Percentiles rank a stretch among this genome's conserved stretches.
Conservation (phyloP, 371 early-diverging fungal genomes). For the Haplosporangium sp. region DNA sequence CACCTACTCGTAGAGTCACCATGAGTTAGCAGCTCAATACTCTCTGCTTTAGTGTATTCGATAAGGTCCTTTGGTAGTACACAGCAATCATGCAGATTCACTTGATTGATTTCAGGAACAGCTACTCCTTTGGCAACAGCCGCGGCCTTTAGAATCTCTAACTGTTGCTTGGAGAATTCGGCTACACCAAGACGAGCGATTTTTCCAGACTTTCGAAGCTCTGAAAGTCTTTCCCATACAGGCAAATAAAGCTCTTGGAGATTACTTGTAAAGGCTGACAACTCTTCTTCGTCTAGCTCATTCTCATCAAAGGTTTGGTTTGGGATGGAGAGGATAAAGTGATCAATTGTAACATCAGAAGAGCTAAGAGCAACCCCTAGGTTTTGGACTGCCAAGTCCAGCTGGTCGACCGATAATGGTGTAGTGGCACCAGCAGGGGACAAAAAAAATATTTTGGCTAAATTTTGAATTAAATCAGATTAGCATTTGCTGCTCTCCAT, state of each 20-base stretch:
- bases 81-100: slow-evolving; percentile 63
- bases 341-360: slow-evolving; percentile 56
- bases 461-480: neutral
- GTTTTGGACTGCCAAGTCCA: slow-evolving; percentile 57
- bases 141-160: slow-evolving; percentile 31
- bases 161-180: slow-evolving; percentile 47
- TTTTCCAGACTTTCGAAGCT: slow-evolving; percentile 30
- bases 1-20: slow-evolving; percentile 62
- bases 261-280: slow-evolving; percentile 25
- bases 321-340: slow-evolving; percentile 61
- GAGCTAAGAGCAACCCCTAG: slow-evolving; percentile 58
- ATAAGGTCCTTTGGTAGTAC: slow-evolving; percentile 62
- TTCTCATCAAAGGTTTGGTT: slow-evolving; percentile 51
- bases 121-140: slow-evolving; percentile 3
- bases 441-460: slow-evolving; percentile 63
- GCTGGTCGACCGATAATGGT: slow-evolving; percentile 39
- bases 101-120: slow-evolving; percentile 54
- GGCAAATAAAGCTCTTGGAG: slow-evolving; percentile 29
- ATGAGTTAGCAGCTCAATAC: slow-evolving; percentile 63
- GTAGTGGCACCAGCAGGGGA: slow-evolving; percentile 24
- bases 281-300: slow-evolving; percentile 51
- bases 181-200: slow-evolving; percentile 51
- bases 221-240: slow-evolving; percentile 42
- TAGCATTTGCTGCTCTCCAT: neutral
- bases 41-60: slow-evolving; percentile 58